A percentile compares a stretch with the other conserved stretches of the same genome.
phyloP scores from a whole-genome alignment of 1,284 basidiomycete genomes.

The Tilletiopsis washingtonensis region DNA sequence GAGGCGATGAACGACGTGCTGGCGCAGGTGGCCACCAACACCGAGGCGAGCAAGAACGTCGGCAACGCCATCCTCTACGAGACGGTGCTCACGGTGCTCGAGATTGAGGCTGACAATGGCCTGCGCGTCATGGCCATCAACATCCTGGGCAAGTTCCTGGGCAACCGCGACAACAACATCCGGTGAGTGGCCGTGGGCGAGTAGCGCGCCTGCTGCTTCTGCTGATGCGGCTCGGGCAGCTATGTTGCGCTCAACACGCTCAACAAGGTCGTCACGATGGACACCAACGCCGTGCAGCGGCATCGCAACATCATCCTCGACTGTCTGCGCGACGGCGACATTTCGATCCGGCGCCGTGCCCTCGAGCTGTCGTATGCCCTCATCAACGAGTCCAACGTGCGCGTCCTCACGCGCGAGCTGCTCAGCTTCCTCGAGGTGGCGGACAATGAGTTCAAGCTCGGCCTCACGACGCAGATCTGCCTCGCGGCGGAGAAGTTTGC shows the following conservation, averaged over 20 bases:
- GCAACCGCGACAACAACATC: slow-evolving; percentile 98
- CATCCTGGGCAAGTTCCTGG: slow-evolving; percentile 94
- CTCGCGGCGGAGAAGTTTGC: slow-evolving; percentile 93
- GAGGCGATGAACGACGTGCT: slow-evolving; percentile 98
- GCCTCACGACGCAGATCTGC: slow-evolving; percentile 95
- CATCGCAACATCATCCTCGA: slow-evolving; percentile 97
- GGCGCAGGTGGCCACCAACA: slow-evolving; percentile 97
- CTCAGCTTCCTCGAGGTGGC: slow-evolving; percentile 95
- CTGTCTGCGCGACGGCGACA: slow-evolving; percentile 95
- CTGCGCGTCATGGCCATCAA: slow-evolving; percentile 99
- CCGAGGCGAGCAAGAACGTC: slow-evolving; percentile 94
- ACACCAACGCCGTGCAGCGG: slow-evolving; percentile 95
- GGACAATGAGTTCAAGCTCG: slow-evolving; percentile 97
- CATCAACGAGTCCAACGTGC: slow-evolving; percentile 91
- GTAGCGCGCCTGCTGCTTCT: not conserved
- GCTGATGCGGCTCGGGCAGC: too few species aligned
- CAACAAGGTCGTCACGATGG: slow-evolving; percentile 96
- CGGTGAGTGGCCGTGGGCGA: slow-evolving; percentile 30
- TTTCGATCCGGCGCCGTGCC: slow-evolving; percentile 92
- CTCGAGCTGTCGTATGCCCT: slow-evolving; percentile 95
- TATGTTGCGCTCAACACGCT: slow-evolving; percentile 98
- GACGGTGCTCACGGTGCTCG: slow-evolving; percentile 92
- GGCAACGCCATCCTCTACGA: slow-evolving; percentile 98
- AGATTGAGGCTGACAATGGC: slow-evolving; percentile 93
- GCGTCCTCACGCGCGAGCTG: slow-evolving; percentile 82